Conservation (phyloP, 1,139 yeast species). For the Geotrichum phurueaensis region DNA sequence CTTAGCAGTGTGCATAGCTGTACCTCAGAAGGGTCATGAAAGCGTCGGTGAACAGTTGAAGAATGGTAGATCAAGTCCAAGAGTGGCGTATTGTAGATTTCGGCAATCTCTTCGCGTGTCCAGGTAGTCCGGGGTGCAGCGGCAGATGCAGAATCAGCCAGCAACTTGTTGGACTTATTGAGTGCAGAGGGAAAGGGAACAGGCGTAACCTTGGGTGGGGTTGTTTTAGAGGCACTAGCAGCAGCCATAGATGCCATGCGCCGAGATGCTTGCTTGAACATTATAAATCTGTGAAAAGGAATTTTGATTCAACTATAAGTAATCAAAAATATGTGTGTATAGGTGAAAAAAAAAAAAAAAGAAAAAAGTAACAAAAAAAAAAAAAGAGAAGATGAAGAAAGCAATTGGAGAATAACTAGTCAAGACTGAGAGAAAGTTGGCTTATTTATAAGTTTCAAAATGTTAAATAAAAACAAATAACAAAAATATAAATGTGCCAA, state of each 20-base stretch:
- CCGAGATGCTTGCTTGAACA: background rate
- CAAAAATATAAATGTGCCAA: background rate
- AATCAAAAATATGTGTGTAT: background rate
- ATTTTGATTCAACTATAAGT: background rate
- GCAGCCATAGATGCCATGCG: conserved; percentile 7
- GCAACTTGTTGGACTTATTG: background rate
- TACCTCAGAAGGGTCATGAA: conserved; percentile 63
- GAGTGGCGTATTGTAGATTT: conserved; percentile 59
- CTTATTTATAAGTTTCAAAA: background rate
- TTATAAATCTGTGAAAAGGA: background rate
- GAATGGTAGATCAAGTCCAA: conserved; percentile 54
- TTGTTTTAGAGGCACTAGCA: background rate
- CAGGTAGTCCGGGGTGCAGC: conserved; percentile 40
- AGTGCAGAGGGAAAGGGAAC: conserved; percentile 1
- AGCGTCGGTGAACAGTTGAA: conserved; percentile 58
- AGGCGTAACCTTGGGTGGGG: background rate
- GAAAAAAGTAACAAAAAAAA: conserved; percentile 1
- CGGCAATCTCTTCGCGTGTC: conserved; percentile 54
- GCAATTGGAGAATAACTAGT: background rate
- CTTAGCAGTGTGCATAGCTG: conserved; percentile 71
- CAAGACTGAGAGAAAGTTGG: background rate
- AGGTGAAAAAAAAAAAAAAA: conserved; percentile 1
- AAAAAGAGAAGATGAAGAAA: background rate
- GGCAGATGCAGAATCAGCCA: conserved; percentile 15
- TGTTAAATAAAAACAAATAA: background rate